phyloP scores from a whole-genome alignment of 495 filamentous ascomycete species.

The Hypoxylon fragiforme region DNA sequence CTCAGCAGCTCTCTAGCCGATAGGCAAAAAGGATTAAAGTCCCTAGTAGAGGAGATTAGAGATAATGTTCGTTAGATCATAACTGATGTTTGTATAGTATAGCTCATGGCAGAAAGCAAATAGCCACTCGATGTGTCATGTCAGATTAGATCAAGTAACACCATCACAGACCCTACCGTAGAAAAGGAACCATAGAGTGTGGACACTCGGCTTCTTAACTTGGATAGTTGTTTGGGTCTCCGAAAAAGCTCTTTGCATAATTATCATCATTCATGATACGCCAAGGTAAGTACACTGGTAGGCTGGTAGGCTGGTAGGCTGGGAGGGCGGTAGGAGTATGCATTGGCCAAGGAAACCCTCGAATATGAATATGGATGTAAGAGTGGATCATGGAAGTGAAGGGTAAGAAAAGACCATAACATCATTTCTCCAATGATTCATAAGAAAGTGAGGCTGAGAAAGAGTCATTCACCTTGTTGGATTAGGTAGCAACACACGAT shows the following conservation, averaged over 20 bases:
- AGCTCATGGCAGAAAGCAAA: slow-evolving; percentile 21
- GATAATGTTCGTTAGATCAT: slow-evolving; percentile 31
- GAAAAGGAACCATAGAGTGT: slow-evolving; percentile 51
- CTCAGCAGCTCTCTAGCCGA: slow-evolving; percentile 58
- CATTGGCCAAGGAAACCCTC: slow-evolving; percentile 10
- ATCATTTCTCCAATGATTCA: neutral
- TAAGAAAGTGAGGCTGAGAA: slow-evolving; percentile 14
- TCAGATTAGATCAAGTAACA: slow-evolving; percentile 63
- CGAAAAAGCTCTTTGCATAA: slow-evolving; percentile 47
- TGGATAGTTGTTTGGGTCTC: slow-evolving; percentile 38
- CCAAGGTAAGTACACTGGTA: slow-evolving; percentile 6
- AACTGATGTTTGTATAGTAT: slow-evolving; percentile 8
- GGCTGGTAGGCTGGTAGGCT: too few relatives aligned
- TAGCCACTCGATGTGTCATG: slow-evolving; percentile 23
- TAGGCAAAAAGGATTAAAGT: slow-evolving; percentile 59
- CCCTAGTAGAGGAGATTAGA: slow-evolving; percentile 57
- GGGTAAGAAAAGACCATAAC: slow-evolving; percentile 1
- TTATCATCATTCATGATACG: slow-evolving; percentile 48
- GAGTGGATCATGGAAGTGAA: neutral
- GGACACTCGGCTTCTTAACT: slow-evolving; percentile 48
- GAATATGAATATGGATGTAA: neutral
- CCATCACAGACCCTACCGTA: slow-evolving; percentile 53
- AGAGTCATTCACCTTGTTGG: slow-evolving; percentile 19
- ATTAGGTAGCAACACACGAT: neutral
- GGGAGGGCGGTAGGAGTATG: too few relatives aligned